phyloP scores from a whole-genome alignment of 768 basidiomycete genomes.

The Mycena crocata region DNA sequence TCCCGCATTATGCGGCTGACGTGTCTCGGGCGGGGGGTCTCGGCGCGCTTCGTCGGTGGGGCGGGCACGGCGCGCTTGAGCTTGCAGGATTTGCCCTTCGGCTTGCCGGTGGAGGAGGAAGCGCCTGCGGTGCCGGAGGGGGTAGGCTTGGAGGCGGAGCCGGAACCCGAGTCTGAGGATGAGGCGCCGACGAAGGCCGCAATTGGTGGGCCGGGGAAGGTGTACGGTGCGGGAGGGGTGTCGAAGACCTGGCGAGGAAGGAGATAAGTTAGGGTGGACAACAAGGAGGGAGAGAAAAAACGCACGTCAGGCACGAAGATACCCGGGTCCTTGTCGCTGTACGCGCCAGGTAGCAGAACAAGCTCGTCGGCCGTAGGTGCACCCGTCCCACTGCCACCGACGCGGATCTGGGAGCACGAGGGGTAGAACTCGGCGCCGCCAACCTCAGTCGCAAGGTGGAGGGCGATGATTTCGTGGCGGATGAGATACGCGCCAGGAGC shows the following conservation, averaged over 20 bases:
- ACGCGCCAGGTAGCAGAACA: conserved; percentile 65
- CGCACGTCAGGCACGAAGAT: conserved; percentile 58
- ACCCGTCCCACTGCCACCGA: conserved; percentile 54
- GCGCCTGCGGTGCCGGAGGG: not conserved
- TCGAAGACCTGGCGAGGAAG: conserved; percentile 6
- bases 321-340: conserved; percentile 64
- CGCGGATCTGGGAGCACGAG: conserved; percentile 58
- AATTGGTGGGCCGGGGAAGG: conserved; percentile 19
- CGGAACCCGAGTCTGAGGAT: conserved; percentile 2
- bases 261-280: not conserved
- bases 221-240: conserved; percentile 13
- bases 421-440: conserved; percentile 74
- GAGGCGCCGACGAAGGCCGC: conserved; percentile 7
- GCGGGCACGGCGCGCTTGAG: conserved; percentile 21
- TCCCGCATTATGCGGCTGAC: conserved; percentile 50
- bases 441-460: conserved; percentile 57
- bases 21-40: conserved; percentile 38
- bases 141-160: not conserved
- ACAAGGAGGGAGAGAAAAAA: not conserved
- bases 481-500: conserved; percentile 63
- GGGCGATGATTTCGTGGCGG: conserved; percentile 68
- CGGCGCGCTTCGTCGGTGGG: conserved; percentile 7
- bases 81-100: conserved; percentile 27
- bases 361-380: conserved; percentile 47
- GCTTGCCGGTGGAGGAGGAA: not conserved